phyloP scores from a whole-genome alignment of 495 filamentous ascomycete genomes.

The Sordaria brevicollis region DNA sequence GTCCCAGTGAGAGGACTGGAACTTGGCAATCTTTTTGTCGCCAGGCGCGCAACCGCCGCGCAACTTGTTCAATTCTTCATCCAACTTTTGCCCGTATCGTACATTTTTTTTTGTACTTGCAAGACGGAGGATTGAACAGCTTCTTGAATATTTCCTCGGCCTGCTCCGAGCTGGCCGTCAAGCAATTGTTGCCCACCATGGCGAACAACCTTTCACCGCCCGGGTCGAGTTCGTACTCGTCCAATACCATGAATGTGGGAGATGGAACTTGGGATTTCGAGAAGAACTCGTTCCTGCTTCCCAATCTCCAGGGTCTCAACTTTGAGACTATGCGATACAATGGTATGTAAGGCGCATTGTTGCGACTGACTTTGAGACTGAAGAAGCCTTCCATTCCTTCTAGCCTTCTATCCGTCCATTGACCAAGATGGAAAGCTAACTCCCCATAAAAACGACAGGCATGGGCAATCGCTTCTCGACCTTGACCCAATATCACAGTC shows the following conservation, averaged over 20 bases:
- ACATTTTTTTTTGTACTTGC: neutral
- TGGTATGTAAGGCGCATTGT: constrained; percentile 48
- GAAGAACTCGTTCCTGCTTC: constrained; percentile 78
- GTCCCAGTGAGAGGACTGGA: neutral
- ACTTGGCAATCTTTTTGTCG: neutral
- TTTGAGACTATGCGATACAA: constrained; percentile 94
- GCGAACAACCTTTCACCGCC: constrained; percentile 56
- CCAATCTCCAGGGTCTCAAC: constrained; percentile 77
- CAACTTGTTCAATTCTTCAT: neutral
- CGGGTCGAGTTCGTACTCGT: constrained; percentile 74
- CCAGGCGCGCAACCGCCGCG: neutral
- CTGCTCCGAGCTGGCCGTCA: constrained; percentile 9
- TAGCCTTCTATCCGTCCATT: neutral
- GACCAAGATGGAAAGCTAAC: constrained; percentile 1
- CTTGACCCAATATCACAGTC: constrained; percentile 60
- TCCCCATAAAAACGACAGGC: constrained; percentile 37
- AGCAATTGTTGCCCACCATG: constrained; percentile 27
- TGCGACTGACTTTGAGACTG: no score
- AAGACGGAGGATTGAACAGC: neutral
- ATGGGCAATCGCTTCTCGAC: constrained; percentile 85
- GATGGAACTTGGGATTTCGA: constrained; percentile 86
- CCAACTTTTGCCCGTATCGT: neutral
- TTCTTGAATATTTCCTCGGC: neutral
- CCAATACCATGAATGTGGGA: constrained; percentile 73
- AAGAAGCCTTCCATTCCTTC: neutral